Evolutionary conservation across 176 grass and related monocot genomes (phyloP), one percentile per base, ranked within the genome.

Genomic region (Areca catechu): DNA sequence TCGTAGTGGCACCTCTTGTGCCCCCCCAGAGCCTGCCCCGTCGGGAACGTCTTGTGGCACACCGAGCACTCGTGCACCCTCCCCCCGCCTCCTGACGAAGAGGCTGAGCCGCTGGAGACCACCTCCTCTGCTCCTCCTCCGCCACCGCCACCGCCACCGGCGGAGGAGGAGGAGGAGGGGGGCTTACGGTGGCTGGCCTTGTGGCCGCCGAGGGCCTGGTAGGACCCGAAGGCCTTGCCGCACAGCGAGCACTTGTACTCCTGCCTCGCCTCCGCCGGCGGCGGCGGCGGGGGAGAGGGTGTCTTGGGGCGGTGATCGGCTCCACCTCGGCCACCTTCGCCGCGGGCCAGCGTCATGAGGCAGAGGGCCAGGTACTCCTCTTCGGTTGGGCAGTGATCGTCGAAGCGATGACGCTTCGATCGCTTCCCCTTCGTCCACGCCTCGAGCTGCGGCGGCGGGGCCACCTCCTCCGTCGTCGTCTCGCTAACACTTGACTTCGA

Each of bases 1-100:
- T 67, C 65, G 51, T 67, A 67, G 65, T 67, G 65, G 51, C 50
- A 22, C 27, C 65, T 67, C 65, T 54, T 67, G 24, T 67, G 65
- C 4, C 65, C 65, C 51, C 65, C 65, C 12, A 67, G 51, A 10
- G 65, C 65, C 28, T 67, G 65, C 24, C 65, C 65, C 12, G 65
- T 37, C 18, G 65, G 19, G 65, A 67, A 67, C 23, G 50, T 28
- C 50, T 37, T 54, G 50, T 54, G 51, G 65, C 65, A 67, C 51
- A 67, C 51, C 51, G 65, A 12, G 51, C 65, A 67, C 51, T 67
- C 25, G 51, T 67, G 65, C 4, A 5, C 4, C 65, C 20, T 67
- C 7, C 50, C 65, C 20, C 4, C 18, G 17, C 1, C 28, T 18
- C 5, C 49, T 4, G 10, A 57, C 55, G 14, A 24, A 21, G 55